Conservation (phyloP, 306 rosid species). For the Ceratonia siliqua region DNA sequence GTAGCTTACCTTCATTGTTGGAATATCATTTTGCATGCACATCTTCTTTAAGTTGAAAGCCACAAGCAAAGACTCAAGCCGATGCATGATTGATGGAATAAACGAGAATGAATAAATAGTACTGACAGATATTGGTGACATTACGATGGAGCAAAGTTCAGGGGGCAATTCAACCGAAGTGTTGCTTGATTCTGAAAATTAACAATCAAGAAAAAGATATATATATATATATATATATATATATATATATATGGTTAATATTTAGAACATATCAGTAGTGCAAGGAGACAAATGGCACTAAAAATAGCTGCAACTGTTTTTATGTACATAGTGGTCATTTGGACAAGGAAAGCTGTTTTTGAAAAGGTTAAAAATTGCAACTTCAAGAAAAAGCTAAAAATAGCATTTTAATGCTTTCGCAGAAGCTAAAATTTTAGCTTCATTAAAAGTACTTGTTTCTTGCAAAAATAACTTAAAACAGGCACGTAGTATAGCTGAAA, state of each 20-base stretch:
- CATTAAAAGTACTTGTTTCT: no score
- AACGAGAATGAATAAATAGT: conserved; percentile 64
- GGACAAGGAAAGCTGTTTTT: no score
- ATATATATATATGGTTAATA: no score
- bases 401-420: no score
- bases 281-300: conserved; percentile 14
- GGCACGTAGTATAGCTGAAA: background rate
- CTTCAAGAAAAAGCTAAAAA: no score
- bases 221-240: no score
- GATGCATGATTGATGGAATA: conserved; percentile 81
- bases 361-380: no score
- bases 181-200: conserved; percentile 54
- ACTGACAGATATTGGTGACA: conserved; percentile 66
- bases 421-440: background rate
- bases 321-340: background rate
- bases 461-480: no score
- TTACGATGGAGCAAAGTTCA: conserved; percentile 64
- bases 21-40: conserved; percentile 57
- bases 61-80: conserved; percentile 61
- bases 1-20: conserved; percentile 56
- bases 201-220: no score
- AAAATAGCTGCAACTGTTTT: background rate
- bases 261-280: conserved; percentile 18
- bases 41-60: conserved; percentile 66
- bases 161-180: conserved; percentile 75